phyloP scores from a whole-genome alignment of 2,329 filamentous ascomycete genomes.

The Fusarium vanettenii region DNA sequence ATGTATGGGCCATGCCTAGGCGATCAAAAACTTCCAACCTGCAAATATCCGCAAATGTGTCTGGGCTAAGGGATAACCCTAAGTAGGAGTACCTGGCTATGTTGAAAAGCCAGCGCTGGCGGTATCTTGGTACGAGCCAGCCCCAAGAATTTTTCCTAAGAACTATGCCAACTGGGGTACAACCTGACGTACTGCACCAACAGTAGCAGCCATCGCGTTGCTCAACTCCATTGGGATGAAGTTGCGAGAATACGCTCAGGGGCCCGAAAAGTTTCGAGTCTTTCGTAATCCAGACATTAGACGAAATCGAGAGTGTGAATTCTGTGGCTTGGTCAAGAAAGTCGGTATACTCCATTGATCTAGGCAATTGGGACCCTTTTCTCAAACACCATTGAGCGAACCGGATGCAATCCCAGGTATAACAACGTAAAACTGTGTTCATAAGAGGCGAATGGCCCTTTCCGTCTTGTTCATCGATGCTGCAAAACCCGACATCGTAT shows the following conservation, averaged over 20 bases:
- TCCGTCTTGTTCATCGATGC: not conserved
- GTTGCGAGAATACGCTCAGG: not conserved
- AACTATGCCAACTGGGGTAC: not conserved
- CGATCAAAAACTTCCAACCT: constrained; percentile 4
- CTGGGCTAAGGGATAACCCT: not conserved
- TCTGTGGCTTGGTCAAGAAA: not conserved
- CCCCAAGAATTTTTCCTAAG: not conserved
- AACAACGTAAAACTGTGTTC: rapidly evolving
- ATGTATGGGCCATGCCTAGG: not conserved
- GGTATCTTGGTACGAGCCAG: too few species aligned
- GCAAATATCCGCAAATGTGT: not conserved
- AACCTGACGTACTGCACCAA: not conserved
- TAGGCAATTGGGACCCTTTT: not conserved
- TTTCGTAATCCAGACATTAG: not conserved
- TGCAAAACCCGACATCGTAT: not conserved
- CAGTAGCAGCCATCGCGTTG: not conserved
- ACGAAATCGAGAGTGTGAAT: not conserved
- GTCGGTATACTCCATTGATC: not conserved
- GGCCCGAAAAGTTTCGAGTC: not conserved
- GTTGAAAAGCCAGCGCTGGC: not conserved
- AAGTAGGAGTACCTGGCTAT: not conserved
- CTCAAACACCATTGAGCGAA: not conserved
- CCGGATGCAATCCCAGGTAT: rapidly evolving
- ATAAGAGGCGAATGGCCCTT: not conserved
- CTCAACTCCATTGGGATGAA: not conserved